Conservation (phyloP, 208 protist species). For the Trypanosoma grayi region DNA sequence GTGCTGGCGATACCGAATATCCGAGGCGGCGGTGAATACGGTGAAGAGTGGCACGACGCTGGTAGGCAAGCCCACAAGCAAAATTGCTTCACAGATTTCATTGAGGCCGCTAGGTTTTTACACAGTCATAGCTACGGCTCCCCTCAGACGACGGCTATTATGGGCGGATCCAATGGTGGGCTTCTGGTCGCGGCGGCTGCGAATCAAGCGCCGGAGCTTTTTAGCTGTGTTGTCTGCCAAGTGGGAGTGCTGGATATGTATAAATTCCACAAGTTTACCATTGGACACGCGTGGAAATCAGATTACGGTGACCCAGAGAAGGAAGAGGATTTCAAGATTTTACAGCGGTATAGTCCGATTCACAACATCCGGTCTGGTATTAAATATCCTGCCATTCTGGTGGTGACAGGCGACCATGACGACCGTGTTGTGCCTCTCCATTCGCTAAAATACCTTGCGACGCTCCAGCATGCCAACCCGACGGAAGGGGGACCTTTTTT, state of each 20-base stretch:
- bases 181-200: conserved; percentile 88
- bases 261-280: conserved; percentile 96
- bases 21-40: conserved; percentile 95
- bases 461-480: conserved; percentile 89
- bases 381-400: conserved; percentile 90
- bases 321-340: conserved; percentile 87
- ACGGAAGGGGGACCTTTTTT: conserved; percentile 71
- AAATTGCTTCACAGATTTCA: conserved; percentile 91
- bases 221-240: conserved; percentile 81
- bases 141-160: conserved; percentile 84
- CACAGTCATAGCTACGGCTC: conserved; percentile 74
- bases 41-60: conserved; percentile 91
- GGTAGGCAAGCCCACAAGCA: conserved; percentile 79
- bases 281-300: conserved; percentile 91
- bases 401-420: conserved; percentile 94
- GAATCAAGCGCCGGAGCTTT: conserved; percentile 89
- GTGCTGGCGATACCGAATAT: conserved; percentile 93
- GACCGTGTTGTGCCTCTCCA: conserved; percentile 96
- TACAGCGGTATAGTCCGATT: conserved; percentile 93
- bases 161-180: conserved; percentile 95
- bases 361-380: conserved; percentile 85
- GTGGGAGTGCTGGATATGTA: conserved; percentile 95
- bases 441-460: conserved; percentile 93
- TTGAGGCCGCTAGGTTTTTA: conserved; percentile 71
- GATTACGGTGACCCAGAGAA: conserved; percentile 94